Evolutionary conservation across 139 green algal species (phyloP).

Genomic region (Chlorella sp.): DNA sequence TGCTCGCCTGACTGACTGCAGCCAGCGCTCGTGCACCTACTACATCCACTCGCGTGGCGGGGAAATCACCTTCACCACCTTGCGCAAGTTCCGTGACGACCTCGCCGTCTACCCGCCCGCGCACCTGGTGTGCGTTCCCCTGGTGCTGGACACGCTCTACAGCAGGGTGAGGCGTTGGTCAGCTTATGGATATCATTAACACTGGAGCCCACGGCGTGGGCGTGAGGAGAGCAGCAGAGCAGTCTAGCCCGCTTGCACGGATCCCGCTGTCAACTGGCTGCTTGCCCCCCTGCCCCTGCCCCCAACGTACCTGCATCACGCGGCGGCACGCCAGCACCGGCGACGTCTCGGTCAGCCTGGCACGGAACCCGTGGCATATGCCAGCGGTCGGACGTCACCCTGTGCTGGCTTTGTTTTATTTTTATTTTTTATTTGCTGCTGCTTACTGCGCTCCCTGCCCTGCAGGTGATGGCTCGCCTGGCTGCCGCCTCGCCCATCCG

Average conservation of each 20-base stretch:
- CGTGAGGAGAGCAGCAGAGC: too few relatives aligned
- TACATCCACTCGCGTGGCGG: not conserved
- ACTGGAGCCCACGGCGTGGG: too few relatives aligned
- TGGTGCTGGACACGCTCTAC: slow-evolving; percentile 89
- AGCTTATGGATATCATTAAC: too few relatives aligned
- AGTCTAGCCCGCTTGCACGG: too few relatives aligned
- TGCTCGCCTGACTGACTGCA: not conserved
- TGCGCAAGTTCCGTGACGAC: slow-evolving; percentile 79
- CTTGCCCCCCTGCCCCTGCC: too few relatives aligned
- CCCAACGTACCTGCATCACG: not conserved
- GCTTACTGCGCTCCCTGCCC: not conserved
- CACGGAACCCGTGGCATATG: too few relatives aligned
- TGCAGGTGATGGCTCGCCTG: slow-evolving; percentile 59
- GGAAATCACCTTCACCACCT: slow-evolving; percentile 68
- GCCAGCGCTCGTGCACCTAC: not conserved
- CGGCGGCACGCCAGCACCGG: slow-evolving; percentile 81
- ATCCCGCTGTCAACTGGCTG: too few relatives aligned
- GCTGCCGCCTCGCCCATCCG: slow-evolving; percentile 33
- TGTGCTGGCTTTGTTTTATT: not conserved
- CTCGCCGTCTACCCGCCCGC: slow-evolving; percentile 56
- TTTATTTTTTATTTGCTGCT: not conserved
- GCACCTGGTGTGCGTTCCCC: slow-evolving; percentile 88
- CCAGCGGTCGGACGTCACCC: not conserved
- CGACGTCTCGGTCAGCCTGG: slow-evolving; percentile 85
- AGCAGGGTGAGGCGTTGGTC: slow-evolving; percentile 37